These are phyloP conservation scores for Plasmopara muralis DNA, from an alignment of 352 stramenopile genomes.

Conservation along the genomic window DNA sequence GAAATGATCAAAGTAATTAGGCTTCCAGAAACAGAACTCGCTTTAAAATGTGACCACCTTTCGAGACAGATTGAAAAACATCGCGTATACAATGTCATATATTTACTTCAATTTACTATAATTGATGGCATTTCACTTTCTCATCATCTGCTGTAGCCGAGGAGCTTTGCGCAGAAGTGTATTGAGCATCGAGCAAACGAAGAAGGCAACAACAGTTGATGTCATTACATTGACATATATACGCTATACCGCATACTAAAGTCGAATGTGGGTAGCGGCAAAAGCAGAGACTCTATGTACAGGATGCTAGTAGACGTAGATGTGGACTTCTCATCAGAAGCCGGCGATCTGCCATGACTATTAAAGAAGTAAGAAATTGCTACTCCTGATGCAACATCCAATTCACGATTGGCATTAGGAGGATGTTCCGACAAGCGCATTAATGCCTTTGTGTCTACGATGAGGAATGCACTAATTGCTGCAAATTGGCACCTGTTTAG, in stretches of 20 bases:
- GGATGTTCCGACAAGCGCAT: slow-evolving; percentile 61
- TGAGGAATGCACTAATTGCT: too few species aligned
- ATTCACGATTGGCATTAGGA: slow-evolving; percentile 79
- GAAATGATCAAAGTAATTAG: too few species aligned
- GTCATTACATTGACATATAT: slow-evolving; percentile 88
- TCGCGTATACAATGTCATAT: too few species aligned
- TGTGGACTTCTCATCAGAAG: slow-evolving; percentile 2
- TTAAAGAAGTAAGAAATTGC: slow-evolving; percentile 35
- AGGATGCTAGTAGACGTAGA: slow-evolving; percentile 32
- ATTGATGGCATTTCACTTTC: not conserved
- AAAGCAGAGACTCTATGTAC: slow-evolving; percentile 75
- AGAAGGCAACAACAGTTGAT: slow-evolving; percentile 83
- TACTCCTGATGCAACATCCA: slow-evolving; percentile 64
- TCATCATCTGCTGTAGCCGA: slow-evolving; percentile 61
- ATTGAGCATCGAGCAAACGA: slow-evolving; percentile 80
- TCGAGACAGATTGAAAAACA: too few species aligned
- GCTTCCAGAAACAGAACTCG: too few species aligned
- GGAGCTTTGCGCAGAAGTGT: slow-evolving; percentile 64
- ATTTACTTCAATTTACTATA: too few species aligned
- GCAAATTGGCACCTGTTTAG: too few species aligned
- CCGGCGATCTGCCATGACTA: not conserved
- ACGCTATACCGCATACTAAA: slow-evolving; percentile 90
- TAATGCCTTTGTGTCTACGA: too few species aligned
- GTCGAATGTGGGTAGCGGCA: slow-evolving; percentile 77
- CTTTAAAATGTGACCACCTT: too few species aligned